Conservation (phyloP, 108 stramenopile species). For the Nitzschia sp. region DNA sequence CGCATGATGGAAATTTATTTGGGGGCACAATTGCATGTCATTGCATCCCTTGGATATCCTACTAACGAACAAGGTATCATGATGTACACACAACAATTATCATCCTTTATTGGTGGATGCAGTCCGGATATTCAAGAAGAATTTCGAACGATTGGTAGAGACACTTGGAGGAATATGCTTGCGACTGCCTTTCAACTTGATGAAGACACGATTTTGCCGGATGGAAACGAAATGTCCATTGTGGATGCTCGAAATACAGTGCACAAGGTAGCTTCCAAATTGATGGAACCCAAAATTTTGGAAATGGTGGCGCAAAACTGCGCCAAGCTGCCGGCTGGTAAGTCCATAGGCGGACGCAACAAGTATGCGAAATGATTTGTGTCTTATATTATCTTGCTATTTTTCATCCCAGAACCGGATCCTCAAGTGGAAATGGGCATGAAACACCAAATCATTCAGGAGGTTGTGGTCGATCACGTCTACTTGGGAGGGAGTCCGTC, state of each 20-base stretch:
- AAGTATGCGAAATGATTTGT: background rate
- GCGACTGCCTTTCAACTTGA: conserved; percentile 63
- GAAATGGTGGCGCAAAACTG: conserved; percentile 58
- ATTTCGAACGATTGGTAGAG: conserved; percentile 52
- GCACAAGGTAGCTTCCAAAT: conserved; percentile 76
- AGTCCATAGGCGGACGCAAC: background rate
- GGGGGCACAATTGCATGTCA: conserved; percentile 72
- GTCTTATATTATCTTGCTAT: background rate
- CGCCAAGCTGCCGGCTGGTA: conserved; percentile 28
- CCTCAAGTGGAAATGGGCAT: conserved; percentile 65
- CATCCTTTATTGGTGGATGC: conserved; percentile 38
- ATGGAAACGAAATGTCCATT: conserved; percentile 49
- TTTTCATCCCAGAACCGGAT: conserved; percentile 27
- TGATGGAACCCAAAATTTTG: conserved; percentile 67
- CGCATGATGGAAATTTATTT: conserved; percentile 83
- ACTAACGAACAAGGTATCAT: conserved; percentile 76
- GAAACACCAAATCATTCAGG: conserved; percentile 80
- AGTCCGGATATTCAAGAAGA: conserved; percentile 56
- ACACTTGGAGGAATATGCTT: conserved; percentile 75
- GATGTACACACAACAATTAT: conserved; percentile 73
- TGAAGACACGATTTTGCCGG: conserved; percentile 16
- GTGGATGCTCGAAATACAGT: conserved; percentile 83
- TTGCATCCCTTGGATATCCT: conserved; percentile 73
- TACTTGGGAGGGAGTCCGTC: conserved; percentile 65
- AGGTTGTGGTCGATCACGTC: conserved; percentile 74